These are phyloP conservation scores for Fomitopsis pinicola DNA, from an alignment of 1,284 basidiomycete species.

Conservation along the genomic window DNA sequence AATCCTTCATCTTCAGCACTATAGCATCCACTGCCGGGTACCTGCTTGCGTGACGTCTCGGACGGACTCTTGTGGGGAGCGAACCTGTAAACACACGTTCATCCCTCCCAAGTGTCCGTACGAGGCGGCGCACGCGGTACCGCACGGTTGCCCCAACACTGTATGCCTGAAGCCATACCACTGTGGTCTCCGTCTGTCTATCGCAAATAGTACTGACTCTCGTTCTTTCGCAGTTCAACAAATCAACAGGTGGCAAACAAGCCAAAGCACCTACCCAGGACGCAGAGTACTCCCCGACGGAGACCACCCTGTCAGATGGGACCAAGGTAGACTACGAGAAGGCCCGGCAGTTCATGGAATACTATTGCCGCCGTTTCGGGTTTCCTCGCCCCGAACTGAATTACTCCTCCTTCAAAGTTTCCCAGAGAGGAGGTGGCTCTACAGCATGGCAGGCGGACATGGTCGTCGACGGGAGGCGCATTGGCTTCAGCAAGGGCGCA, in stretches of 20 bases:
- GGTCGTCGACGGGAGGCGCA: conserved; percentile 73
- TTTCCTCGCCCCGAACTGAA: conserved; percentile 82
- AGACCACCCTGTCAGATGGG: conserved; percentile 59
- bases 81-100: neutral
- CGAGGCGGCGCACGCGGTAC: neutral
- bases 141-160: neutral
- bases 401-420: conserved; percentile 35
- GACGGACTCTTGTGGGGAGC: neutral
- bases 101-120: neutral
- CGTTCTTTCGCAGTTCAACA: conserved; percentile 7
- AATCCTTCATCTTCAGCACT: neutral
- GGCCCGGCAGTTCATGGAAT: conserved; percentile 92
- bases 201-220: neutral
- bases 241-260: conserved; percentile 6
- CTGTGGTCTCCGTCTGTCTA: neutral
- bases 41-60: neutral
- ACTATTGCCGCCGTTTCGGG: conserved; percentile 81
- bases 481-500: conserved; percentile 71
- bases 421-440: conserved; percentile 14
- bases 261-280: conserved; percentile 5
- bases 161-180: neutral
- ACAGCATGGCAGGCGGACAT: conserved; percentile 78
- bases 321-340: conserved; percentile 66
- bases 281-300: conserved; percentile 7
- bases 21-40: neutral